Base-by-base conservation (phyloP, 306 rosid genomes). In the Quercus alba region DNA sequence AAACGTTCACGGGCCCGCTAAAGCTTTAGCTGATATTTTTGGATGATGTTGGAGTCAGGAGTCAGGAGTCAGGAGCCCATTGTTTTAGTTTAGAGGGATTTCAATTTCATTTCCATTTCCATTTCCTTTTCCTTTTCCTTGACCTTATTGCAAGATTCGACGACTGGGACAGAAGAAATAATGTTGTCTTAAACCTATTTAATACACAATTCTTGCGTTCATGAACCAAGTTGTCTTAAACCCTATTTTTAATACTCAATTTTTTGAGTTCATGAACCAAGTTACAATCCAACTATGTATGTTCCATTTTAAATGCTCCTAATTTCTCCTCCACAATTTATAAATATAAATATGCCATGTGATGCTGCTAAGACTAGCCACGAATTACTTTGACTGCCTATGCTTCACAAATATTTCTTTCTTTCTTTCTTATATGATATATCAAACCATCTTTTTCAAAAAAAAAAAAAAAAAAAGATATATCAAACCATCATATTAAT, bases 1-100 rank as follows among this genome's bases (percentile, higher is more conserved):
- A 83, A 35, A 76, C 73, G 20, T 31, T 82, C 76, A 66, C 49
- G 76, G 82, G 74, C 73, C 78, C 77, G n/a, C 78, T 6, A 23
- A 55, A 41, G 51, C 64, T 57, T 56, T 15, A 23, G 25, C 15
- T n/a, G 15, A 20, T 51, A 20, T 20, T 3, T 3, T 76, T 61
- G 35, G 84, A 82, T 82, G 35, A 5, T 3, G 3, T 33, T 41
- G 3, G 46, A 41, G 12, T 41, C 46, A 41, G 46, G 3, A 41
- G 12, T 41, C 46, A 41, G 46, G 3, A 8, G 46, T 8, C 46
- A 12, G 54, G 54, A 31, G 63, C 76, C 90, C 92, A 56, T 76
- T 3, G 13, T 56, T 33, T 63, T 55, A 41, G 46, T 41, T 41
- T 41, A 28, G 4, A 8, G 59, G 74, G 67, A 58, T 76, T 49